A percentile compares a stretch with the other conserved stretches of the same genome.
phyloP scores from a whole-genome alignment of 805 yeast genomes.

The Hanseniaspora pseudoguilliermondii region DNA sequence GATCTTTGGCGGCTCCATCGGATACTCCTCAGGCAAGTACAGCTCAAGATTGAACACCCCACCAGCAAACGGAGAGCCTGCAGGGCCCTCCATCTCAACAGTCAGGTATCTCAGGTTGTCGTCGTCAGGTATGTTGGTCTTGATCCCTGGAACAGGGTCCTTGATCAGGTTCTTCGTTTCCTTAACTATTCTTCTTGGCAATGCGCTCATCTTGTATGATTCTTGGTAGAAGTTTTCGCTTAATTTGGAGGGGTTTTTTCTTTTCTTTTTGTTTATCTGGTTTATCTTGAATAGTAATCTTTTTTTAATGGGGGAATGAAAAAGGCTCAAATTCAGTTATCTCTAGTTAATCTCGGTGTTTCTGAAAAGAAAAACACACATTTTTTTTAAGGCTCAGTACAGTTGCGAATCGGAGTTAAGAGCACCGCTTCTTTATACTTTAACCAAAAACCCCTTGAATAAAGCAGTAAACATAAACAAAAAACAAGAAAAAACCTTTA shows the following conservation, averaged over 20 bases:
- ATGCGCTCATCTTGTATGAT: conserved; percentile 29
- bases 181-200: conserved; percentile 87
- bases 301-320: too few relatives aligned
- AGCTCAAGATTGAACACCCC: conserved; percentile 70
- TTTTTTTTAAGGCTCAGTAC: too few relatives aligned
- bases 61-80: conserved; percentile 82
- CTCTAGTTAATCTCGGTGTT: too few relatives aligned
- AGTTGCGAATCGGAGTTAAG: too few relatives aligned
- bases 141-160: conserved; percentile 93
- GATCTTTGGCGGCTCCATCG: conserved; percentile 95
- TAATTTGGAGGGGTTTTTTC: neutral
- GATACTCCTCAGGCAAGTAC: conserved; percentile 90
- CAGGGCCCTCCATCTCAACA: conserved; percentile 85
- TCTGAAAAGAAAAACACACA: too few relatives aligned
- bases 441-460: too few relatives aligned
- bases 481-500: too few relatives aligned
- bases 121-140: conserved; percentile 77
- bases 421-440: too few relatives aligned
- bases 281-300: too few relatives aligned
- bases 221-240: conserved; percentile 68
- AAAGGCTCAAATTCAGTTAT: too few relatives aligned
- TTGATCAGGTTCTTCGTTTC: conserved; percentile 85
- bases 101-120: conserved; percentile 87
- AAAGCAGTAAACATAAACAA: too few relatives aligned
- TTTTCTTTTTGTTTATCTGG: neutral